Percentiles rank a stretch among this genome's conserved stretches.
Evolutionary conservation across 2,329 filamentous ascomycete species (phyloP).

Genomic region (Cordyceps pruinosa): DNA sequence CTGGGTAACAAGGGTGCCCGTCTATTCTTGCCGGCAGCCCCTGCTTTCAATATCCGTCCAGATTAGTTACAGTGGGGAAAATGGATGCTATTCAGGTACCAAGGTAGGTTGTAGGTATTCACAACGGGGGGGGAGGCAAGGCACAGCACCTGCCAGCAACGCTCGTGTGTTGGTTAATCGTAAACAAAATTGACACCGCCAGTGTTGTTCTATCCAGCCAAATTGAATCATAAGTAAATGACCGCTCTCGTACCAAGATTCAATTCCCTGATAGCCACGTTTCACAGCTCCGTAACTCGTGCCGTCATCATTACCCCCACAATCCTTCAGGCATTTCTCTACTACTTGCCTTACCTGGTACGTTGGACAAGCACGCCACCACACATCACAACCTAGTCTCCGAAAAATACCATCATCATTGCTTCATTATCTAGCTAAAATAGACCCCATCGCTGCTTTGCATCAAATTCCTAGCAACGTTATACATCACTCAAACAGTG

Average conservation of each 20-base stretch:
- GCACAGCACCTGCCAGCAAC: too few relatives aligned
- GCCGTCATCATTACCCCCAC: constrained; percentile 11
- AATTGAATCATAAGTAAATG: too few relatives aligned
- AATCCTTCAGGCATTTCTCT: too few relatives aligned
- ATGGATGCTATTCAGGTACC: not conserved
- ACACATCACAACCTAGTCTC: not conserved
- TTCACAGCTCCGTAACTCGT: not conserved
- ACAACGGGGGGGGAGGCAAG: not conserved
- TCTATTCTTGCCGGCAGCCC: not conserved
- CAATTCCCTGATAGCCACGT: not conserved
- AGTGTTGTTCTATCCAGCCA: too few relatives aligned
- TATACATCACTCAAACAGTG: not conserved
- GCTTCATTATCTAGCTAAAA: constrained; percentile 4
- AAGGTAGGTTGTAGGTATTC: not conserved
- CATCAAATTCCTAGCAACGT: not conserved
- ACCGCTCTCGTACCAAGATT: not conserved
- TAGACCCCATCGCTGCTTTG: not conserved
- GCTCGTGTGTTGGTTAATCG: not conserved
- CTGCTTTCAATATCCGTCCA: not conserved
- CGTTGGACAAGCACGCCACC: not conserved
- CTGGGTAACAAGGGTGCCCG: constrained; percentile 9
- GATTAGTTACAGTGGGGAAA: not conserved
- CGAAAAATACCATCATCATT: not conserved
- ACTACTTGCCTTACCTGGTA: too few relatives aligned
- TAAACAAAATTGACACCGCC: too few relatives aligned